These are phyloP conservation scores for Metschnikowia gruessii DNA, from an alignment of 805 yeast genomes.

Conservation along the genomic window DNA sequence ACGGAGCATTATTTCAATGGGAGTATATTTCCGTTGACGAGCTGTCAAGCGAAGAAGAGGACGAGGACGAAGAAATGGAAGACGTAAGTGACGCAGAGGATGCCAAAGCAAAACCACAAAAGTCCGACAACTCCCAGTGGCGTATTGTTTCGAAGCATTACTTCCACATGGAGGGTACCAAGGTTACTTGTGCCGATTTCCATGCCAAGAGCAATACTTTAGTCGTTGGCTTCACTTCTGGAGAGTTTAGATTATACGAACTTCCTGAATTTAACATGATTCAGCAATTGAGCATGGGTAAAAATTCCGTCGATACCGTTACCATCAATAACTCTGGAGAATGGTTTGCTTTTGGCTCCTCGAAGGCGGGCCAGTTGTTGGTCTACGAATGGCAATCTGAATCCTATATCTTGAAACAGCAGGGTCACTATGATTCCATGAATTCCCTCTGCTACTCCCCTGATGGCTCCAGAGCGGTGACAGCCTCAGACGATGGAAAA, in stretches of 20 bases:
- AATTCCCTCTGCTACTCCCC: slow-evolving; percentile 86
- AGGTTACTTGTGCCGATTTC: slow-evolving; percentile 78
- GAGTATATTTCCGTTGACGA: slow-evolving; percentile 61
- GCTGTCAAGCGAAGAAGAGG: slow-evolving; percentile 36
- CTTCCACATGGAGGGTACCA: slow-evolving; percentile 61
- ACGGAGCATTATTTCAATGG: slow-evolving; percentile 94
- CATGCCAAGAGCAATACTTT: slow-evolving; percentile 68
- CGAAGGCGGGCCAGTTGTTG: slow-evolving; percentile 84
- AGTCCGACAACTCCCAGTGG: slow-evolving; percentile 46
- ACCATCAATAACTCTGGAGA: slow-evolving; percentile 82
- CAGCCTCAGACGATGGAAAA: slow-evolving; percentile 96
- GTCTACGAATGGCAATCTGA: slow-evolving; percentile 99
- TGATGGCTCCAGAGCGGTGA: slow-evolving; percentile 87
- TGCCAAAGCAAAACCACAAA: background rate
- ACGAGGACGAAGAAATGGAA: slow-evolving; percentile 33
- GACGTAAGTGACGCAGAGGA: slow-evolving; percentile 15
- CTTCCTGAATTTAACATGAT: slow-evolving; percentile 73
- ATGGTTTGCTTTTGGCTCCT: slow-evolving; percentile 95
- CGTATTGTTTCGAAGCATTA: slow-evolving; percentile 74
- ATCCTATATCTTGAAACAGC: slow-evolving; percentile 90
- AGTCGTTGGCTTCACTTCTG: slow-evolving; percentile 86
- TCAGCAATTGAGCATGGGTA: slow-evolving; percentile 90
- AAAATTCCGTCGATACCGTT: slow-evolving; percentile 81
- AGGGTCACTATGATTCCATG: slow-evolving; percentile 92
- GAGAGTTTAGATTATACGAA: slow-evolving; percentile 90